Evolutionary conservation across 345 rosid genomes (phyloP).

Genomic region (Turnera subulata): DNA sequence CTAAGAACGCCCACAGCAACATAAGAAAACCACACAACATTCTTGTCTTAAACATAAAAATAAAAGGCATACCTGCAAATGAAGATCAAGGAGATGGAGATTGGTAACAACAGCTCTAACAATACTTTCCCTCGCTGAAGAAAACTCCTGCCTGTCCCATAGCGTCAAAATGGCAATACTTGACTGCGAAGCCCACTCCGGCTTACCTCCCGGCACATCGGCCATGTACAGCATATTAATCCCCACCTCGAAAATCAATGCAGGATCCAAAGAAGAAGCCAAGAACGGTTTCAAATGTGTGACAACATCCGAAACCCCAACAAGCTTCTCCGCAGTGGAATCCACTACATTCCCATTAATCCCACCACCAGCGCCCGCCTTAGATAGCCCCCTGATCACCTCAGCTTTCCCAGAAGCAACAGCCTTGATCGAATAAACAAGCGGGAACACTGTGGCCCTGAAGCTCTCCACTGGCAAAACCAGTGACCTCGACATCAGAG

Average conservation of each 20-base stretch:
- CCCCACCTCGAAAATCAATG: conserved; percentile 92
- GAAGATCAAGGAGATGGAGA: conserved; percentile 89
- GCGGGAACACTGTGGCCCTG: conserved; percentile 77
- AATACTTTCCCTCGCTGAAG: conserved; percentile 96
- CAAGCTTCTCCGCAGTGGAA: conserved; percentile 75
- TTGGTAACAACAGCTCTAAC: conserved; percentile 94
- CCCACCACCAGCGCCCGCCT: conserved; percentile 31
- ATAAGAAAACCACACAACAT: no score
- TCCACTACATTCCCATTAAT: conserved; percentile 45
- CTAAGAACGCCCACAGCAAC: no score
- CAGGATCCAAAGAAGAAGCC: conserved; percentile 91
- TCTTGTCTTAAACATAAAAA: neutral
- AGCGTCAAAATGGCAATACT: conserved; percentile 90
- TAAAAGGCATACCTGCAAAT: conserved; percentile 69
- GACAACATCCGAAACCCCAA: conserved; percentile 83
- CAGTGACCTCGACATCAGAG: conserved; percentile 80
- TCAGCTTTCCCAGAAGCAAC: conserved; percentile 83
- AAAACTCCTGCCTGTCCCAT: conserved; percentile 98
- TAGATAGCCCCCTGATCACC: conserved; percentile 69
- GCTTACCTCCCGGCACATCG: conserved; percentile 97
- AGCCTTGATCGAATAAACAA: conserved; percentile 81
- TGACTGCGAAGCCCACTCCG: conserved; percentile 97
- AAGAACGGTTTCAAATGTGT: conserved; percentile 87
- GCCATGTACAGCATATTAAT: conserved; percentile 93
- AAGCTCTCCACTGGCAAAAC: conserved; percentile 86